These are phyloP conservation scores for Combretum micranthum DNA, from an alignment of 345 rosid species.

Conservation along the genomic window DNA sequence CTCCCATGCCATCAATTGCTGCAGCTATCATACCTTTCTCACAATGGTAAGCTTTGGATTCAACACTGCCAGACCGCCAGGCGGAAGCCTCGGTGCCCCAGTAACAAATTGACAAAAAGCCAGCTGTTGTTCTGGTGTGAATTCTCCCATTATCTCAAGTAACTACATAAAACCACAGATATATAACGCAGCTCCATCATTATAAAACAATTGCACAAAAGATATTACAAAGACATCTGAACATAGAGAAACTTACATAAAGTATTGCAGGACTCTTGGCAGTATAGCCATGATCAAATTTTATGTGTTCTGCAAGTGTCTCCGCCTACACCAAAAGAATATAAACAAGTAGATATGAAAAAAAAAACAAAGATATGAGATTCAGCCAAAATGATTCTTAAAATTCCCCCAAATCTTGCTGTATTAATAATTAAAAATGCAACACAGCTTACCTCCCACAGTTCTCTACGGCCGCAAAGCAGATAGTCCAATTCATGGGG, in stretches of 20 bases:
- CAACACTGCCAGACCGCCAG: slow-evolving; percentile 93
- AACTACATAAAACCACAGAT: slow-evolving; percentile 32
- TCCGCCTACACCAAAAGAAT: slow-evolving; percentile 47
- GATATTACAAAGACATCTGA: neutral
- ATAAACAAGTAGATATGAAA: no score
- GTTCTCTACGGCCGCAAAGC: slow-evolving; percentile 94
- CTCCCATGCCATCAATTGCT: neutral
- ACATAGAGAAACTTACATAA: slow-evolving; percentile 39
- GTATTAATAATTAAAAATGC: no score
- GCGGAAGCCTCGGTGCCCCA: slow-evolving; percentile 99
- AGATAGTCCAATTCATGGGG: slow-evolving; percentile 85
- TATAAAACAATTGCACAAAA: neutral
- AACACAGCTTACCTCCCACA: slow-evolving; percentile 74
- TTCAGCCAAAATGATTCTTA: no score
- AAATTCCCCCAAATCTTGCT: no score
- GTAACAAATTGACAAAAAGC: slow-evolving; percentile 98
- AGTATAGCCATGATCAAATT: slow-evolving; percentile 96
- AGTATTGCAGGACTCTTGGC: slow-evolving; percentile 92
- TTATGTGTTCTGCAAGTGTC: slow-evolving; percentile 84
- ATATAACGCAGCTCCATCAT: neutral
- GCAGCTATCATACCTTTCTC: slow-evolving; percentile 60
- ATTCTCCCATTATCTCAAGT: slow-evolving; percentile 95
- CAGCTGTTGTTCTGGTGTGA: slow-evolving; percentile 92
- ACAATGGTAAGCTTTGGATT: slow-evolving; percentile 96
- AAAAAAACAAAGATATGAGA: no score